These are phyloP conservation scores for Oryza coarctata DNA, from an alignment of 176 grass and related monocot species.

Conservation along the genomic window DNA sequence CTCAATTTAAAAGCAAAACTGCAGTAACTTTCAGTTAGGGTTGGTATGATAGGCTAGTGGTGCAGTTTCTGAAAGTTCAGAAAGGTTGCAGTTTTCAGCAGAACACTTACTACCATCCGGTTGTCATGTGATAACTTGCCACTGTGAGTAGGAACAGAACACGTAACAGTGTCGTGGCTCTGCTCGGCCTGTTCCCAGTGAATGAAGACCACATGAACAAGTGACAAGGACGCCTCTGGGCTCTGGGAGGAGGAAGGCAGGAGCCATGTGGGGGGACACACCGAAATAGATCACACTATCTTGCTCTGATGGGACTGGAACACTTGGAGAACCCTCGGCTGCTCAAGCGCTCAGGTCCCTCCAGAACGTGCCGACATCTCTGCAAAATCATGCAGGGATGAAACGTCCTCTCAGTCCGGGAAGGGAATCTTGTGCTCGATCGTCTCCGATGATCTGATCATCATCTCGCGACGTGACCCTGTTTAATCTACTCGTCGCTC, in stretches of 20 bases:
- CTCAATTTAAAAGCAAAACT: neutral
- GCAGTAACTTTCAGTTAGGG: neutral
- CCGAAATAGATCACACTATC: slow-evolving; percentile 18
- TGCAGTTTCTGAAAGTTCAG: neutral
- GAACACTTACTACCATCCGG: neutral
- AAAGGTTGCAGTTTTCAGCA: neutral
- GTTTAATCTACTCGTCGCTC: neutral
- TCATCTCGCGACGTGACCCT: neutral
- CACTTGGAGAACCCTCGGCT: neutral
- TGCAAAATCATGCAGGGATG: neutral
- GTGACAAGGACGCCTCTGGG: slow-evolving; percentile 15
- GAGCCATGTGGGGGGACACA: slow-evolving; percentile 32
- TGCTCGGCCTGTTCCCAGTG: neutral
- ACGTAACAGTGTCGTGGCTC: neutral
- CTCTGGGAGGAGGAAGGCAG: no score
- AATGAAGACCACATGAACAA: slow-evolving; percentile 15
- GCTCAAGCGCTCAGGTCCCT: neutral
- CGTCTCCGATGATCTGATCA: neutral
- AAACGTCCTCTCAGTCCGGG: neutral
- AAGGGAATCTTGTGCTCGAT: neutral
- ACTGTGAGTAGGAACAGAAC: neutral
- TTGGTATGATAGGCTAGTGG: neutral
- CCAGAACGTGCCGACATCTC: neutral
- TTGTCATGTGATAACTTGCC: neutral
- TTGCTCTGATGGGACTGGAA: slow-evolving; percentile 3